Base-by-base conservation (phyloP, 768 basidiomycete genomes). In the Termitomyces sp. region DNA sequence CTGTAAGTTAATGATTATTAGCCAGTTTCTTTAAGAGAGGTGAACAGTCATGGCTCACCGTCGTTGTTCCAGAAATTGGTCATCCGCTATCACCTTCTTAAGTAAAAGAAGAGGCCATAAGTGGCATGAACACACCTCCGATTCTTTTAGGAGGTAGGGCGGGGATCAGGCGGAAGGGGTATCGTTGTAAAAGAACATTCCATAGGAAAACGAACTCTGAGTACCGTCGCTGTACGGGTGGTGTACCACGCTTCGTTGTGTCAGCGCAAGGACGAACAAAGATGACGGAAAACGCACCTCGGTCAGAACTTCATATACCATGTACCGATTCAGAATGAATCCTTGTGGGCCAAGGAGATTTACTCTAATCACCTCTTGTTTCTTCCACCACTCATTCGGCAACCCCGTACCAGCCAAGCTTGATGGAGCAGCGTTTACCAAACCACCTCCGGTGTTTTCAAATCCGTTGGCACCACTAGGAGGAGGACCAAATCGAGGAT, bases 191-290 rank as follows among this genome's bases (percentile, higher is more conserved):
- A 43, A 99, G 76, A 60, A 85, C 88, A 60, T 98, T 94, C 83
- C 91, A 89, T 27, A 98, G 75, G 70, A 89, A 94, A 10, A 80
- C 81, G 68, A 98, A 99, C 68, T 99, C 97, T 7, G 91, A 93
- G 69, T 98, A 99, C 56, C 97, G 82, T 52, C 96, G 77, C 28
- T 84, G 77, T 21, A 98, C 90, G 14, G 91, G 75, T 12, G 79
- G 74, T 5, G 35, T 25, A 5, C 82, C 84, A 49, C 84, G 79
- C 80, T 92, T 62, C 59, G 54, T 32, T 23, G 49, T 52, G 30
- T 64, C 17, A 61, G 59, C 39, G 35, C 52, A 40, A 53, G 46
- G 45, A 40, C 39, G 23, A 32, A 40, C 8, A 27, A 12, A 59
- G 42, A 28, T 49, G 52, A 54, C 23, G 34, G 30, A 42, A n/a